Evolutionary conservation across 2,329 filamentous ascomycete genomes (phyloP).

Genomic region (Calonectria pseudoreteaudii): DNA sequence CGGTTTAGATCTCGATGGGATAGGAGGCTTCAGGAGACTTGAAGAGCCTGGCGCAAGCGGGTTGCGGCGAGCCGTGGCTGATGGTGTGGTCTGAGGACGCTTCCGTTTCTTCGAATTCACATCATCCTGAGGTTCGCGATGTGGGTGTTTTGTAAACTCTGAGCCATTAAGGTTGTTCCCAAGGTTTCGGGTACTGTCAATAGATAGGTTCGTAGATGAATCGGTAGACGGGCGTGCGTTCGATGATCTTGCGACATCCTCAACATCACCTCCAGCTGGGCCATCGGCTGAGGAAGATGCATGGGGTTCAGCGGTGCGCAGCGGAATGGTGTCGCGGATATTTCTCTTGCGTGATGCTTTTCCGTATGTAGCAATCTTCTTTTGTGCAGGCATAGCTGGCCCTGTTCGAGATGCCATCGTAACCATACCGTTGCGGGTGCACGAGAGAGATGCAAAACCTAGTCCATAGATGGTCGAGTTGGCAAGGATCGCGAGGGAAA

Average conservation of each 20-base stretch:
- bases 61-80: conserved; percentile 23
- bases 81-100: conserved; percentile 27
- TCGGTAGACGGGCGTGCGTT: conserved; percentile 33
- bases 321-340: conserved; percentile 35
- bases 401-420: conserved; percentile 36
- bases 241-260: conserved; percentile 28
- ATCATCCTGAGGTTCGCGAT: conserved; percentile 27
- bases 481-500: not conserved
- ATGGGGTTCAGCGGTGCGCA: conserved; percentile 35
- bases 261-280: conserved; percentile 12
- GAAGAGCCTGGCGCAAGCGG: not conserved
- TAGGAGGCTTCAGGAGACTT: conserved; percentile 25
- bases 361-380: conserved; percentile 43
- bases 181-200: conserved; percentile 17
- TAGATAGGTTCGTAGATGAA: conserved; percentile 26
- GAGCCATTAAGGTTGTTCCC: conserved; percentile 11
- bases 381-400: conserved; percentile 36
- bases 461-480: conserved; percentile 23
- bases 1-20: conserved; percentile 25
- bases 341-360: conserved; percentile 42
- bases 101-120: conserved; percentile 40
- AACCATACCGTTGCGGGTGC: conserved; percentile 20
- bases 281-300: conserved; percentile 24
- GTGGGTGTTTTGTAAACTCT: conserved; percentile 16
- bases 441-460: conserved; percentile 20